Percentiles rank a stretch among this genome's conserved stretches.
phyloP scores from a whole-genome alignment of 805 yeast genomes.

The Cyberlindnera nakhonratchasimensis region DNA sequence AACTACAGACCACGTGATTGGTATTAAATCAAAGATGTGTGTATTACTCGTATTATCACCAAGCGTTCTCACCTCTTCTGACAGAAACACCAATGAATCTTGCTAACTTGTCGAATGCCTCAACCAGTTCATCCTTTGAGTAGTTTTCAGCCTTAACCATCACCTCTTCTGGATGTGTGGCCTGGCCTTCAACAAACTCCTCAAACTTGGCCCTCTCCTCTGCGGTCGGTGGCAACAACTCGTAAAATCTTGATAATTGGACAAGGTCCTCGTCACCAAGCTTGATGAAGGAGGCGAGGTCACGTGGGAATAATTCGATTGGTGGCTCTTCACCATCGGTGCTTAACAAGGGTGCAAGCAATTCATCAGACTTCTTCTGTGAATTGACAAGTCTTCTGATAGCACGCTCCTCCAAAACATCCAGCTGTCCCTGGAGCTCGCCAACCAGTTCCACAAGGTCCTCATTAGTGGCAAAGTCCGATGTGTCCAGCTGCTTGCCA shows the following conservation, averaged over 20 bases:
- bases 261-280: constrained; percentile 46
- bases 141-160: constrained; percentile 28
- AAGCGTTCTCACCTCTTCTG: constrained; percentile 49
- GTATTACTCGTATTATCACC: constrained; percentile 35
- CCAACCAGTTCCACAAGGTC: constrained; percentile 85
- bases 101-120: constrained; percentile 60
- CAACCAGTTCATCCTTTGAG: constrained; percentile 47
- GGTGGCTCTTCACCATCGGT: constrained; percentile 74
- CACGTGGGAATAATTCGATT: constrained; percentile 51
- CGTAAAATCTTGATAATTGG: constrained; percentile 67
- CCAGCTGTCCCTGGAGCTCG: constrained; percentile 86
- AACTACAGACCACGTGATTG: no score
- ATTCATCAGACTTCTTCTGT: constrained; percentile 39
- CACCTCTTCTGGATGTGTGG: constrained; percentile 34
- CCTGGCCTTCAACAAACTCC: constrained; percentile 49
- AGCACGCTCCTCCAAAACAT: constrained; percentile 71
- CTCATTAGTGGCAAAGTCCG: constrained; percentile 71
- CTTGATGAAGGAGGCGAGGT: constrained; percentile 48
- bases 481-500: constrained; percentile 34
- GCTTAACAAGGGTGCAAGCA: constrained; percentile 68
- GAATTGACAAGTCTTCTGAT: constrained; percentile 69
- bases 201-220: constrained; percentile 51
- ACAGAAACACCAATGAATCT: constrained; percentile 60
- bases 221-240: constrained; percentile 61
- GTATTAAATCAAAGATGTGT: no score